A percentile compares a stretch with the other conserved stretches of the same genome.
Evolutionary conservation across 1,284 basidiomycete species (phyloP).

Genomic region (Thelephora terrestris): DNA sequence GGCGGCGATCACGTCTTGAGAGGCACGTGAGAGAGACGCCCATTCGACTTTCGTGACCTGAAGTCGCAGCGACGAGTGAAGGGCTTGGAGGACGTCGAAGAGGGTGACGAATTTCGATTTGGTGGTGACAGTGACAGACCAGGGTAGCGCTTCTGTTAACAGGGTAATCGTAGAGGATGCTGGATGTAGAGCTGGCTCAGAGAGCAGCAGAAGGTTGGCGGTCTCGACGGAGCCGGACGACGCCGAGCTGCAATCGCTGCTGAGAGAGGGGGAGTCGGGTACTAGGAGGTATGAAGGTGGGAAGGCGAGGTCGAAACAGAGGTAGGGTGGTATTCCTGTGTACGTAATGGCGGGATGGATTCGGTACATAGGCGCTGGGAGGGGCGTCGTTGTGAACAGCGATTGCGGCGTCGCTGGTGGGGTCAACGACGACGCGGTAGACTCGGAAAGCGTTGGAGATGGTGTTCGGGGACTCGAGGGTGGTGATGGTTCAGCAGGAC

Average conservation of each 20-base stretch:
- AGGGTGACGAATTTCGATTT: not conserved
- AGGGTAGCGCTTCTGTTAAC: not conserved
- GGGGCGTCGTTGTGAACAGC: not conserved
- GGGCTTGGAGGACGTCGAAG: not conserved
- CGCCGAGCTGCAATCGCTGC: not conserved
- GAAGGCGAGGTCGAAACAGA: not conserved
- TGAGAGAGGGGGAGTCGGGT: not conserved
- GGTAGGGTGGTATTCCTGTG: not conserved
- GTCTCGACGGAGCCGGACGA: not conserved
- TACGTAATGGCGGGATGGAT: not conserved
- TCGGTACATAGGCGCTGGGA: not conserved
- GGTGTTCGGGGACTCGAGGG: not conserved
- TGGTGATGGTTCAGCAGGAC: not conserved
- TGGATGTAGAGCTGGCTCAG: not conserved
- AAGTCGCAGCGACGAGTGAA: not conserved
- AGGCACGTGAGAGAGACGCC: not conserved
- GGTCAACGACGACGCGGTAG: not conserved
- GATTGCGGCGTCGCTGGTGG: not conserved
- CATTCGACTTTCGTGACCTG: not conserved
- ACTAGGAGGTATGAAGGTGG: not conserved
- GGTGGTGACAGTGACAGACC: not conserved
- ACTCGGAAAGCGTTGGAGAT: not conserved
- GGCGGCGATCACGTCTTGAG: not conserved
- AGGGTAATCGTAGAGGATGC: not conserved
- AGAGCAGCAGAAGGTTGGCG: not conserved